A percentile compares a stretch with the other conserved stretches of the same genome.
phyloP scores from a whole-genome alignment of 345 rosid species.

The Garcia nutans region DNA sequence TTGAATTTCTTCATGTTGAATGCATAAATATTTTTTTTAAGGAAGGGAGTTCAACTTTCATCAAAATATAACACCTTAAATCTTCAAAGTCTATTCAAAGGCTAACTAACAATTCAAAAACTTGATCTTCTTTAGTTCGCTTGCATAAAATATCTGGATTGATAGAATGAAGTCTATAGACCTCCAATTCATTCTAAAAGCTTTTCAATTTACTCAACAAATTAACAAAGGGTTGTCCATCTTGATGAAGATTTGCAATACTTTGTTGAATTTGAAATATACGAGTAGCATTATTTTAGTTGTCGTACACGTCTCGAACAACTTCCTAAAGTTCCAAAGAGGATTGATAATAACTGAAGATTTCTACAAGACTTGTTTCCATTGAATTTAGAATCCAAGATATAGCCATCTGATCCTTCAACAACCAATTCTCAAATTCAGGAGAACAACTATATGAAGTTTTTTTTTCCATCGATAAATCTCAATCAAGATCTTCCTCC shows the following conservation, averaged over 20 bases:
- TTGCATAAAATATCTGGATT: neutral
- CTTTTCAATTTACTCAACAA: neutral
- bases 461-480: neutral
- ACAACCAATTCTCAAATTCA: neutral
- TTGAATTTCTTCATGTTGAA: neutral
- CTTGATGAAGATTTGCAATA: neutral
- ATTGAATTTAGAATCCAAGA: neutral
- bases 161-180: no score
- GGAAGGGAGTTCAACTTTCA: neutral
- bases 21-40: neutral
- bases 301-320: neutral
- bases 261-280: neutral
- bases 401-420: neutral
- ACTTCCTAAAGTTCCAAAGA: neutral
- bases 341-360: neutral
- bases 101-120: neutral
- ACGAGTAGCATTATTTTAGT: neutral
- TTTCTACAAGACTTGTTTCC: neutral
- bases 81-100: neutral
- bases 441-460: neutral
- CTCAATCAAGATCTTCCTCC: neutral
- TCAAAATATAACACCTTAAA: neutral
- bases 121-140: neutral
- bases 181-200: neutral
- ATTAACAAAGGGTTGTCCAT: neutral